Conservation (phyloP, 345 rosid genomes). For the Hirschfeldia incana region DNA sequence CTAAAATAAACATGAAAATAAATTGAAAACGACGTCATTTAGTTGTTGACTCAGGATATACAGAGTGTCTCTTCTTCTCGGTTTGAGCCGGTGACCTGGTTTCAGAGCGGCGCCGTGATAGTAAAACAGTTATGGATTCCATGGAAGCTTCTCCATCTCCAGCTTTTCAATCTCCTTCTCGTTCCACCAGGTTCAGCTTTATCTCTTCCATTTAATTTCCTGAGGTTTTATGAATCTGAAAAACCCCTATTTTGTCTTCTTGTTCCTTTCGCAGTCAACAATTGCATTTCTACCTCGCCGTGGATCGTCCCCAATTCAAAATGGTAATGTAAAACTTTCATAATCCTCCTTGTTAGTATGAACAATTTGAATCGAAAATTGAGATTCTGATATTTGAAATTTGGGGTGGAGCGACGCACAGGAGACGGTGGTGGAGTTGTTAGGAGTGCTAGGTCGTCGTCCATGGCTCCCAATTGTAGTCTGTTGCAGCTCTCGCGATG, state of each 20-base stretch:
- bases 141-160: slow-evolving; percentile 43
- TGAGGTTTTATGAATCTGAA: background rate
- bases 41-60: too few species aligned
- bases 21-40: too few species aligned
- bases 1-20: too few species aligned
- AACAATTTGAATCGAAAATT: too few species aligned
- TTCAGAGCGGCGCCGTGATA: slow-evolving; percentile 9
- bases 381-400: too few species aligned
- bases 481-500: slow-evolving; percentile 91
- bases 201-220: background rate
- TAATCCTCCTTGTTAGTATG: too few species aligned
- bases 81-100: background rate
- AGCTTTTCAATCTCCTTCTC: slow-evolving; percentile 41
- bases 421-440: slow-evolving; percentile 74
- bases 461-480: slow-evolving; percentile 72
- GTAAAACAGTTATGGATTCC: background rate
- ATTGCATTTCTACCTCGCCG: slow-evolving; percentile 82
- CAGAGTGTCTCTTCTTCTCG: too few species aligned
- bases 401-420: background rate
- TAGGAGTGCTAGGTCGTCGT: slow-evolving; percentile 67
- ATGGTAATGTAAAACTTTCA: slow-evolving; percentile 44
- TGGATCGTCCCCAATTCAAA: slow-evolving; percentile 82
- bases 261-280: slow-evolving; percentile 50
- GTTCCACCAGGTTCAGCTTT: slow-evolving; percentile 35
- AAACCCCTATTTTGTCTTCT: background rate